A percentile compares a stretch with the other conserved stretches of the same genome.
Evolutionary conservation across 2,329 filamentous ascomycete species (phyloP).

Genomic region (Myriosclerotinia duriaeana): DNA sequence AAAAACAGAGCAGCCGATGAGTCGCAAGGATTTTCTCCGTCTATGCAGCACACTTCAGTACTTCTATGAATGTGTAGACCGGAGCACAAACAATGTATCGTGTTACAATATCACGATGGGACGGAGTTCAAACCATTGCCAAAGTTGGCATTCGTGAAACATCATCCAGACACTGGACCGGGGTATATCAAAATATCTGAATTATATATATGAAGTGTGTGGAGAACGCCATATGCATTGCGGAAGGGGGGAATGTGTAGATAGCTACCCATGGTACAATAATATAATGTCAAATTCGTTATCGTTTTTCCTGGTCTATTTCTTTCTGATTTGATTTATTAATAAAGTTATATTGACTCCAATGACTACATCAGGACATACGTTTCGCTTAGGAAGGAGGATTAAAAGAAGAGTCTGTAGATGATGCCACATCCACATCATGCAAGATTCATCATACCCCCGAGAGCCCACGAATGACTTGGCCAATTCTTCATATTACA

Average conservation of each 20-base stretch:
- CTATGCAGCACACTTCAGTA: background rate
- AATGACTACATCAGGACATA: background rate
- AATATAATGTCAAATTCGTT: background rate
- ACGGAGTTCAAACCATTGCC: constrained; percentile 1
- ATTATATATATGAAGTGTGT: background rate
- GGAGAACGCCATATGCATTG: too few species aligned
- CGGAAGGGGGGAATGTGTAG: background rate
- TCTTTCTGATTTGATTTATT: background rate
- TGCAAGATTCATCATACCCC: background rate
- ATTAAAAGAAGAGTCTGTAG: background rate
- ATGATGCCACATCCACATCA: background rate
- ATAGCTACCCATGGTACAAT: constrained; percentile 6
- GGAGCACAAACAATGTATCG: background rate
- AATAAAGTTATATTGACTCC: background rate
- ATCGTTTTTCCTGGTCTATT: background rate
- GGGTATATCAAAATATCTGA: background rate
- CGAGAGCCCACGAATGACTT: background rate
- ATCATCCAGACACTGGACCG: background rate
- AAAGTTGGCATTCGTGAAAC: background rate
- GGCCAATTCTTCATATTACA: background rate
- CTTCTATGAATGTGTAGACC: background rate
- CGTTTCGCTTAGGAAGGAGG: too few species aligned
- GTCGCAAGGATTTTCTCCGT: background rate
- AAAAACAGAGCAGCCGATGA: background rate
- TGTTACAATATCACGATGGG: background rate